phyloP scores from a whole-genome alignment of 257 asterid species.

The Phtheirospermum japonicum region DNA sequence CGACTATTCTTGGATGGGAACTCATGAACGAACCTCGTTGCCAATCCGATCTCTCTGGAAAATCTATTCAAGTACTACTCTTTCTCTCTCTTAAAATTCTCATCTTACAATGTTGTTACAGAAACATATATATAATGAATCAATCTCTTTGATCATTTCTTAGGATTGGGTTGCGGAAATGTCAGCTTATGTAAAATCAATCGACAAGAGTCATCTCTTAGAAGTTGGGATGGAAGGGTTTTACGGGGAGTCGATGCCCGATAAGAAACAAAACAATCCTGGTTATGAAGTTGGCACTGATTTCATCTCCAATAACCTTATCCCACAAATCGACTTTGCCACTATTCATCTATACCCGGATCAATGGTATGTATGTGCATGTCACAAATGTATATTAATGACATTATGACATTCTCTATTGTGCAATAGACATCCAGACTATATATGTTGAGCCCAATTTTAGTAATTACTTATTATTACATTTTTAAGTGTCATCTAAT shows the following conservation, averaged over 20 bases:
- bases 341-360: slow-evolving; percentile 6
- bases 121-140: too few relatives aligned
- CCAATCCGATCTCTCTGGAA: slow-evolving; percentile 8
- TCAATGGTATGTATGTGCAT: background rate
- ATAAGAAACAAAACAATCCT: slow-evolving; percentile 6
- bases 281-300: slow-evolving; percentile 9
- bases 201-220: background rate
- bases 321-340: background rate
- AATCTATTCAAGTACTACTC: background rate
- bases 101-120: background rate
- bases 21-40: slow-evolving; percentile 9
- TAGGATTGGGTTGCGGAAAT: slow-evolving; percentile 1
- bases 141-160: background rate
- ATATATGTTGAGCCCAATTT: too few relatives aligned
- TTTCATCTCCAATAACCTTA: background rate
- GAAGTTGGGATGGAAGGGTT: slow-evolving; percentile 7
- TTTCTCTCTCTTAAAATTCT: background rate
- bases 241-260: slow-evolving; percentile 3
- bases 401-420: too few relatives aligned
- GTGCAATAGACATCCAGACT: too few relatives aligned
- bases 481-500: too few relatives aligned
- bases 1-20: background rate
- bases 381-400: background rate
- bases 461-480: too few relatives aligned
- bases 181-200: slow-evolving; percentile 9